phyloP scores from a whole-genome alignment of 2,329 filamentous ascomycete genomes.

The Remersonia thermophila region DNA sequence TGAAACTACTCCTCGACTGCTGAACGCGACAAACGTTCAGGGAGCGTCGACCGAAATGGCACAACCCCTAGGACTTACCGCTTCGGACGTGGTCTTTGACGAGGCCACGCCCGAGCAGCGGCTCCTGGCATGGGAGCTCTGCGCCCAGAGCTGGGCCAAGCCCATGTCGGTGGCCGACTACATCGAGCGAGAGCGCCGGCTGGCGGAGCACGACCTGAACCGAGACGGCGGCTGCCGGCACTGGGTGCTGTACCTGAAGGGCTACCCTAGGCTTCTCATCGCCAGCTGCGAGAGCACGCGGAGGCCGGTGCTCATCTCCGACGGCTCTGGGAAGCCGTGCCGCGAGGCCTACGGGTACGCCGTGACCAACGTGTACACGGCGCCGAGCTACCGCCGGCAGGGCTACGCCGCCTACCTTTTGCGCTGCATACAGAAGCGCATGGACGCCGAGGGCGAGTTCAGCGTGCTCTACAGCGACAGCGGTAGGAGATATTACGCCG shows the following conservation, averaged over 20 bases:
- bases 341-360: slow-evolving; percentile 20
- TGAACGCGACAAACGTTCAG: no score
- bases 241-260: slow-evolving; percentile 22
- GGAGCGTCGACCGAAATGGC: slow-evolving; percentile 6
- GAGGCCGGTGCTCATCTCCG: slow-evolving; percentile 18
- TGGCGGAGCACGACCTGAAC: slow-evolving; percentile 19
- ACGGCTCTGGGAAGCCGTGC: slow-evolving; percentile 14
- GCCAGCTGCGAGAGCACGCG: slow-evolving; percentile 23
- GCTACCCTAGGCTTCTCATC: slow-evolving; percentile 21
- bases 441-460: slow-evolving; percentile 24
- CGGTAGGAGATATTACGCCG: slow-evolving; percentile 22
- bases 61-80: slow-evolving; percentile 11
- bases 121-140: slow-evolving; percentile 21
- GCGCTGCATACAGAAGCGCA: slow-evolving; percentile 20
- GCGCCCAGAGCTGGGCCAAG: slow-evolving; percentile 20
- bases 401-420: slow-evolving; percentile 27
- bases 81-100: slow-evolving; percentile 19
- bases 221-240: slow-evolving; percentile 17
- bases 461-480: slow-evolving; percentile 26
- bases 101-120: slow-evolving; percentile 20
- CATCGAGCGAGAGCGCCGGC: slow-evolving; percentile 18
- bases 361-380: slow-evolving; percentile 26
- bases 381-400: slow-evolving; percentile 21
- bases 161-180: slow-evolving; percentile 20
- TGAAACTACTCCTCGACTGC: no score